phyloP scores from a whole-genome alignment of 176 grass and related monocot genomes.

The Saccharum officinarum region DNA sequence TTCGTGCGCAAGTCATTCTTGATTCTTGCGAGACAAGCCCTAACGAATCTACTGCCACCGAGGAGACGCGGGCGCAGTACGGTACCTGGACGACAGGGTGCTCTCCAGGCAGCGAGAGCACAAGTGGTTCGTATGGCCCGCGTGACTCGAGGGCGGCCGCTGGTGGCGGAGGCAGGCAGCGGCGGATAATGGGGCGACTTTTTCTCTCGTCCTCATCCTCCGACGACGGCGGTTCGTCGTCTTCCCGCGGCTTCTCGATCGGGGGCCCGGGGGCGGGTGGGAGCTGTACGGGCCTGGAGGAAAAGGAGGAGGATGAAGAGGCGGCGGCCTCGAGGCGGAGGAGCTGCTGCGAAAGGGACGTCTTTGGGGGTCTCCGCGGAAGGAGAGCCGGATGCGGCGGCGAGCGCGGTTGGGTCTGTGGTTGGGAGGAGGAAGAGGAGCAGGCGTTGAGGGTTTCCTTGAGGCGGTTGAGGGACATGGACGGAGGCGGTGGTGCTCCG shows the following conservation, averaged over 20 bases:
- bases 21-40: not conserved
- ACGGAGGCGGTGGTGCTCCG: not conserved
- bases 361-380: slow-evolving; percentile 63
- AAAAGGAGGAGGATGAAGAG: slow-evolving; percentile 4
- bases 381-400: slow-evolving; percentile 25
- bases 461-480: slow-evolving; percentile 67
- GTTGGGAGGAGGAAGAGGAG: slow-evolving; percentile 20
- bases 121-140: slow-evolving; percentile 78
- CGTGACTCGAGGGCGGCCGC: slow-evolving; percentile 35
- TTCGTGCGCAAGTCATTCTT: not conserved
- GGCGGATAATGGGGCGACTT: not conserved
- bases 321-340: slow-evolving; percentile 56
- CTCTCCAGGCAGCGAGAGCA: slow-evolving; percentile 63
- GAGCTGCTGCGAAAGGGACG: slow-evolving; percentile 74
- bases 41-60: not conserved
- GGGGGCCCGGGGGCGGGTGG: slow-evolving; percentile 15
- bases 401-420: slow-evolving; percentile 5
- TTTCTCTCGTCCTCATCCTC: slow-evolving; percentile 24
- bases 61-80: not conserved
- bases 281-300: not conserved
- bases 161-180: slow-evolving; percentile 35
- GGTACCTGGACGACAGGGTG: slow-evolving; percentile 69
- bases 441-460: slow-evolving; percentile 64
- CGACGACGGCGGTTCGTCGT: not conserved
- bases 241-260: slow-evolving; percentile 1